Evolutionary conservation across 768 basidiomycete genomes (phyloP).

Genomic region (Tremella mesenterica): DNA sequence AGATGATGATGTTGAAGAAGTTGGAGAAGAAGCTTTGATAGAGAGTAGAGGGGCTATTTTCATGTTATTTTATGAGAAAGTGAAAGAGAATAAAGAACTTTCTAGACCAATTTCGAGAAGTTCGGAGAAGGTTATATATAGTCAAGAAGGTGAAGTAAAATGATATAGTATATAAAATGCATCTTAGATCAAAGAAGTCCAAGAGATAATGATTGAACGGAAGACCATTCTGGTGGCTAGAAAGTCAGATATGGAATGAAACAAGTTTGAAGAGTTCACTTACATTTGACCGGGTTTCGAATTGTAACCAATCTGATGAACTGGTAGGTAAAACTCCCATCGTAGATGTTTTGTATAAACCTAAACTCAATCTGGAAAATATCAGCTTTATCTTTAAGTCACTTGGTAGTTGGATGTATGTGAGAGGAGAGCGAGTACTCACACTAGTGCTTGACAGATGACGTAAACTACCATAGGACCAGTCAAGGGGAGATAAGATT

Average conservation of each 20-base stretch:
- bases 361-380: slow-evolving; percentile 61
- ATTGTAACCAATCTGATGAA: slow-evolving; percentile 89
- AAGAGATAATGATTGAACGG: slow-evolving; percentile 24
- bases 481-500: slow-evolving; percentile 18
- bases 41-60: slow-evolving; percentile 57
- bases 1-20: slow-evolving; percentile 58
- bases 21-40: slow-evolving; percentile 52
- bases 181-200: too few species aligned
- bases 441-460: slow-evolving; percentile 42
- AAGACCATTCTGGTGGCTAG: slow-evolving; percentile 42
- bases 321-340: slow-evolving; percentile 89
- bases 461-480: slow-evolving; percentile 37
- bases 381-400: too few species aligned
- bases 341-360: slow-evolving; percentile 82
- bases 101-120: too few species aligned
- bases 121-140: not conserved
- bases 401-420: too few species aligned
- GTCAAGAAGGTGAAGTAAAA: not conserved
- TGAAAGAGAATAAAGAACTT: slow-evolving; percentile 39
- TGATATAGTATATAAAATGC: too few species aligned
- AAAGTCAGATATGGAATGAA: not conserved
- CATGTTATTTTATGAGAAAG: slow-evolving; percentile 89
- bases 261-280: slow-evolving; percentile 32
- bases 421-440: slow-evolving; percentile 10
- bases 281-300: slow-evolving; percentile 69